Conservation (phyloP, 306 rosid species). For the Luffa aegyptiaca region DNA sequence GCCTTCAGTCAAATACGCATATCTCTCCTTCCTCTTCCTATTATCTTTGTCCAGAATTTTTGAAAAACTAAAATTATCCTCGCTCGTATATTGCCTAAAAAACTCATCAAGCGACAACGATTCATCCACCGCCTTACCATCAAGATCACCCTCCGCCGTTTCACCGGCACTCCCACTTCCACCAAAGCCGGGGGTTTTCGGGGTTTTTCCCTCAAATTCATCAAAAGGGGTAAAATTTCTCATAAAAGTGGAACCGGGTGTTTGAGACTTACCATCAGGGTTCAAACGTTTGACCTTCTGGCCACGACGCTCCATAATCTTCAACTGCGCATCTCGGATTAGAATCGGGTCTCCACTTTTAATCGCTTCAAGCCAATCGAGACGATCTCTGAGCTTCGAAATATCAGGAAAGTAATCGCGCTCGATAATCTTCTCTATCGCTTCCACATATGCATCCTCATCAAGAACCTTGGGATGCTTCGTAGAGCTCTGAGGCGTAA, state of each 20-base stretch:
- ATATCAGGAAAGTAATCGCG: constrained; percentile 97
- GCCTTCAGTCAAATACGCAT: constrained; percentile 55
- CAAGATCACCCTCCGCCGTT: constrained; percentile 17
- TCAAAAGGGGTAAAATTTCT: constrained; percentile 67
- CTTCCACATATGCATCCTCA: constrained; percentile 75
- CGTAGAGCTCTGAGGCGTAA: constrained; percentile 16
- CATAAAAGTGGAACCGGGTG: constrained; percentile 79
- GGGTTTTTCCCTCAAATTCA: constrained; percentile 60
- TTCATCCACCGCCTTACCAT: constrained; percentile 29
- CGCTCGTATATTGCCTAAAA: constrained; percentile 72
- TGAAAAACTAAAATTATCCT: constrained; percentile 77
- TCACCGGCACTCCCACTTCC: constrained; percentile 11
- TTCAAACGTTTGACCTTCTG: constrained; percentile 37
- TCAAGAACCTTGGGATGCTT: constrained; percentile 49
- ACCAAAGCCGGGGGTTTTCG: constrained; percentile 23
- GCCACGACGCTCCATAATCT: constrained; percentile 80
- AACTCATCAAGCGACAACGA: constrained; percentile 68
- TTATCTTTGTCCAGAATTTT: constrained; percentile 77
- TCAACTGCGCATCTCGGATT: constrained; percentile 85
- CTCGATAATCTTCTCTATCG: constrained; percentile 87
- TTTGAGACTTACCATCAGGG: constrained; percentile 41
- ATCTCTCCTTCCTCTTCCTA: constrained; percentile 94
- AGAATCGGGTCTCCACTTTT: constrained; percentile 69
- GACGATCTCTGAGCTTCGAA: constrained; percentile 89
- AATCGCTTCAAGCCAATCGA: constrained; percentile 87